These are phyloP conservation scores for Mesostigma viride DNA, from an alignment of 139 green algal species.

Conservation along the genomic window DNA sequence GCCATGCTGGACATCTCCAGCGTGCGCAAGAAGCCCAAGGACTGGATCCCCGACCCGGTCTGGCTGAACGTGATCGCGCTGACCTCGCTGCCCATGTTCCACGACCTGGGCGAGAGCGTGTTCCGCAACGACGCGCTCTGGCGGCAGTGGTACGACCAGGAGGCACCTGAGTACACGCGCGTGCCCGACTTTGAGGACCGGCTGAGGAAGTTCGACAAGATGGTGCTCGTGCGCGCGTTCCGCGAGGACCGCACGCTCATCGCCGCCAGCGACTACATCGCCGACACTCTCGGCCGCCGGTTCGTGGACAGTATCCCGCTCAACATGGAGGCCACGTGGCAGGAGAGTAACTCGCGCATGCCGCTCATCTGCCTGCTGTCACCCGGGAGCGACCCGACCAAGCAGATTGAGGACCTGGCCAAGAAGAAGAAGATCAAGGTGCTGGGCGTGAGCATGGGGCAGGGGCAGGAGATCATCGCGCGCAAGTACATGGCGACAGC, in stretches of 20 bases:
- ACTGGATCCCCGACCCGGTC: slow-evolving; percentile 75
- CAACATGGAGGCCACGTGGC: slow-evolving; percentile 69
- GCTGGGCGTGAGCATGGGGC: slow-evolving; percentile 81
- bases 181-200: slow-evolving; percentile 81
- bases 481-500: slow-evolving; percentile 76
- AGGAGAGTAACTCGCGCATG: slow-evolving; percentile 48
- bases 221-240: slow-evolving; percentile 82
- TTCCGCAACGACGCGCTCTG: slow-evolving; percentile 72
- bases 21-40: slow-evolving; percentile 78
- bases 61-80: slow-evolving; percentile 79
- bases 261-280: slow-evolving; percentile 69
- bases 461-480: slow-evolving; percentile 82
- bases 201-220: slow-evolving; percentile 77
- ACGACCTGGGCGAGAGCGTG: slow-evolving; percentile 67
- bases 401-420: slow-evolving; percentile 83
- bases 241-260: slow-evolving; percentile 81
- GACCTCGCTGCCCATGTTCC: slow-evolving; percentile 41
- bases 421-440: slow-evolving; percentile 88
- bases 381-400: slow-evolving; percentile 76
- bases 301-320: slow-evolving; percentile 77
- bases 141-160: slow-evolving; percentile 78
- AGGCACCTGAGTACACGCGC: slow-evolving; percentile 77
- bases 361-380: slow-evolving; percentile 91
- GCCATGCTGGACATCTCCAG: slow-evolving; percentile 67
- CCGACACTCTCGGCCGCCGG: slow-evolving; percentile 61